Percentiles rank a stretch among this genome's conserved stretches.
Conservation (phyloP, 345 rosid species). For the Pistacia atlantica region DNA sequence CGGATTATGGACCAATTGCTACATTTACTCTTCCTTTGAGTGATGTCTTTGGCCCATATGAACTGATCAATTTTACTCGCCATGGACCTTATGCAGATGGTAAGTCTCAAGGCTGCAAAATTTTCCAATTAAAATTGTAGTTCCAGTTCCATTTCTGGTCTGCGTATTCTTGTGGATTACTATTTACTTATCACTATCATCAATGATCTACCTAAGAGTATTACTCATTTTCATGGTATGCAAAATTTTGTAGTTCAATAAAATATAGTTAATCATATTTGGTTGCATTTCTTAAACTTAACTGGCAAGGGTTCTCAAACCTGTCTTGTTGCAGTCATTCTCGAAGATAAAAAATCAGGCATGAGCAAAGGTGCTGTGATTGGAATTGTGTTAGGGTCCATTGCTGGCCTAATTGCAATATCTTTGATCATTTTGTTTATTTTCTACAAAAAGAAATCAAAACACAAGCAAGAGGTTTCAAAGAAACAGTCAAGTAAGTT, state of each 20-base stretch:
- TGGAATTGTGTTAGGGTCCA: conserved; percentile 32
- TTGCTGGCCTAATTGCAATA: conserved; percentile 23
- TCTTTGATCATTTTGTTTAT: conserved; percentile 14
- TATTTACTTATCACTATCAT: too few species aligned
- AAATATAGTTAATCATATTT: too few species aligned
- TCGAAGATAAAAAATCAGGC: conserved; percentile 10
- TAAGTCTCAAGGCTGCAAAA: conserved; percentile 23
- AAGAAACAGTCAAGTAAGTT: too few species aligned
- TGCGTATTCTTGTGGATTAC: not conserved
- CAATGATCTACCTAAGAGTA: too few species aligned
- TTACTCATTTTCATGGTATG: too few species aligned
- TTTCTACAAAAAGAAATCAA: conserved; percentile 14
- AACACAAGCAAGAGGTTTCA: too few species aligned
- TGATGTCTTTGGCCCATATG: conserved; percentile 60
- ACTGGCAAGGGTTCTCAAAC: not conserved
- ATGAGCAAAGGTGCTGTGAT: conserved; percentile 27
- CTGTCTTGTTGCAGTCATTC: conserved; percentile 18
- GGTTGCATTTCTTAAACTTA: not conserved
- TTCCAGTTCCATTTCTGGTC: not conserved
- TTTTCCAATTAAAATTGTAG: not conserved
- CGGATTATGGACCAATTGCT: conserved; percentile 37
- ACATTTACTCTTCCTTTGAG: conserved; percentile 23
- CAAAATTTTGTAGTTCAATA: too few species aligned
- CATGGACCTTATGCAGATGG: conserved; percentile 40
- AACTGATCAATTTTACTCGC: conserved; percentile 41